Evolutionary conservation across 2,329 filamentous ascomycete genomes (phyloP).

Genomic region (Trichoderma semiorbis): DNA sequence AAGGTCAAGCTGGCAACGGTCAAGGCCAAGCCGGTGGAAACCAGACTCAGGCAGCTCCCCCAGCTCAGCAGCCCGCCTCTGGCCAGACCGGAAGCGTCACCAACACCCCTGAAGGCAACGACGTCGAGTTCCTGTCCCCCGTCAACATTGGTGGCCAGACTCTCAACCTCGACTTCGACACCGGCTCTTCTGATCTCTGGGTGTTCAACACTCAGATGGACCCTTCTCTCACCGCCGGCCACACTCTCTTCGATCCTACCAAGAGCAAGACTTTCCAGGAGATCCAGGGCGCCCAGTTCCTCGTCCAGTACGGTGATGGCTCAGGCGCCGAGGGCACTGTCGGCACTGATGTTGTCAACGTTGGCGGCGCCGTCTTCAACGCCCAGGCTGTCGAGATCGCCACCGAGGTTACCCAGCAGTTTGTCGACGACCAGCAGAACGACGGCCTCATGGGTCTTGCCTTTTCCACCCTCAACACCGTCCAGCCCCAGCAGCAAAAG

Average conservation of each 20-base stretch:
- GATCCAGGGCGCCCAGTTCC: conserved; percentile 50
- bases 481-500: conserved; percentile 59
- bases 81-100: conserved; percentile 51
- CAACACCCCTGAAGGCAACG: conserved; percentile 59
- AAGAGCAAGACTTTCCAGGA: conserved; percentile 35
- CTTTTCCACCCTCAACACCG: conserved; percentile 62
- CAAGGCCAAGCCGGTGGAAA: conserved; percentile 3
- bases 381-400: conserved; percentile 67
- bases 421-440: conserved; percentile 56
- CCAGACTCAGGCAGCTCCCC: background rate
- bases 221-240: conserved; percentile 41
- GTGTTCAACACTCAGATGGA: conserved; percentile 63
- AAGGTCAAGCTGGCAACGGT: background rate
- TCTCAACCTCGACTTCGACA: conserved; percentile 69
- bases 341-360: conserved; percentile 63
- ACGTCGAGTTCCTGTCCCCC: conserved; percentile 64
- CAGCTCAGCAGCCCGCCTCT: background rate
- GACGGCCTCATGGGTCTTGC: conserved; percentile 69
- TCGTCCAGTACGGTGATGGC: conserved; percentile 66
- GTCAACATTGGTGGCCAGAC: conserved; percentile 67
- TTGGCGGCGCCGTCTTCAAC: conserved; percentile 61
- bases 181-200: conserved; percentile 74
- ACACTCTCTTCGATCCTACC: conserved; percentile 41
- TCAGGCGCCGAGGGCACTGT: conserved; percentile 62
- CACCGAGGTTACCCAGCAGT: conserved; percentile 53